Evolutionary conservation across 768 basidiomycete genomes (phyloP), one percentile per base, ranked within the genome.

Genomic region (Leccinum pellstonianum): DNA sequence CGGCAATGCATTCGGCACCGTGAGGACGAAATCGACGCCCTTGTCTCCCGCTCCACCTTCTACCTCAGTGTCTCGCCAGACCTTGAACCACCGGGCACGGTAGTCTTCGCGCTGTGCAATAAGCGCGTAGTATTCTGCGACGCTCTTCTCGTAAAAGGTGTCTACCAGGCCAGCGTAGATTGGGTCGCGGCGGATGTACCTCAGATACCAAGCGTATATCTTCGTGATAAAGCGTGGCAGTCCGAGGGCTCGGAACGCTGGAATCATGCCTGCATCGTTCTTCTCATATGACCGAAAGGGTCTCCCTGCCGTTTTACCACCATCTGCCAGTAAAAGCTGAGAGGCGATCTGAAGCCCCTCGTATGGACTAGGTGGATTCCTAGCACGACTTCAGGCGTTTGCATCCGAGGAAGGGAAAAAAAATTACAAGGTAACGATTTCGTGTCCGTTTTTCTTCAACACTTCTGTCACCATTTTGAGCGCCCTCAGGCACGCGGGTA

Each of bases 401-500:
- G 10, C 38, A 29, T 21, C 17, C 3, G 10, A 31, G 12, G 14
- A 12, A 31, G 15, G 14, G n/a, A 3, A 12, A 23, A 23, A 23
- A 6, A n/a, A 14, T 59, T 65, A 81, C 87, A 88, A 81, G 46
- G 82, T 75, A 12, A 84, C 69, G 6, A 85, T 71, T 48, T 81
- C 74, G 33, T 87, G 81, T 0, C 84, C 85, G 12, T 79, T 61
- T 35, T 72, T 76, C 33, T 73, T 58, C 19, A 87, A 71, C 5
- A 73, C 70, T 0, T 79, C 73, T 1, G 80, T 78, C 1, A 85
- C 83, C 23, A 61, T 73, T 37, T 77, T 64, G 9, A 87, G 74
- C n/a, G 82, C 85, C n/a, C 86, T 79, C 31, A 70, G 67, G 60
- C 85, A 86, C 0, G 86, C 81, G 1, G 86, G 86, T n/a, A n/a